Conservation (phyloP, 495 filamentous ascomycete species). For the Penicillium malachiteum region DNA sequence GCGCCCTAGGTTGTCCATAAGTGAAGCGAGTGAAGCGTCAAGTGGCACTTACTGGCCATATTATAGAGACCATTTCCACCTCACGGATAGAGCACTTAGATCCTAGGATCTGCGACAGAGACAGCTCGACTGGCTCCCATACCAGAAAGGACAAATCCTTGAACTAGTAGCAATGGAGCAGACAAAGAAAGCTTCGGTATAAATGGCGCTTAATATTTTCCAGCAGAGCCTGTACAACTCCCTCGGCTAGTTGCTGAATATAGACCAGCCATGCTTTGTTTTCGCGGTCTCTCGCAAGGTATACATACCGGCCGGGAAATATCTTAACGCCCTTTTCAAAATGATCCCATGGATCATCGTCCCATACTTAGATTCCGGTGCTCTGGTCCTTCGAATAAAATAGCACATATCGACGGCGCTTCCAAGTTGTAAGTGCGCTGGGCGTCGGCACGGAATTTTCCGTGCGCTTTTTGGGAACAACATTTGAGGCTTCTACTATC, state of each 20-base stretch:
- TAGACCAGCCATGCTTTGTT: slow-evolving; percentile 4
- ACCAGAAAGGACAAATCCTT: neutral
- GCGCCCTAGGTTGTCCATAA: too few relatives aligned
- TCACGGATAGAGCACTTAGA: neutral
- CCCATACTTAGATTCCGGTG: too few relatives aligned
- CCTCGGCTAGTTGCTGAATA: slow-evolving; percentile 1
- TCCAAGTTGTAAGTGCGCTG: too few relatives aligned
- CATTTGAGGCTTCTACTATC: too few relatives aligned
- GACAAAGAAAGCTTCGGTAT: neutral
- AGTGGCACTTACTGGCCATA: neutral
- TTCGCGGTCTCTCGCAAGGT: neutral
- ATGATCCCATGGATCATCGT: slow-evolving; percentile 17
- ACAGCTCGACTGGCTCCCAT: slow-evolving; percentile 5
- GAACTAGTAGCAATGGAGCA: neutral
- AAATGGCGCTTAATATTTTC: neutral
- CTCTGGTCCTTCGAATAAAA: too few relatives aligned
- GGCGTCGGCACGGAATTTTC: too few relatives aligned
- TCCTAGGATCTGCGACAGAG: slow-evolving; percentile 1
- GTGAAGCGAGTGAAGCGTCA: neutral
- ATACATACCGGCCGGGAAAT: neutral
- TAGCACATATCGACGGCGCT: too few relatives aligned
- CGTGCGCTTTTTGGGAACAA: too few relatives aligned
- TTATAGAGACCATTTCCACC: slow-evolving; percentile 1
- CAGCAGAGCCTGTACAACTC: neutral
- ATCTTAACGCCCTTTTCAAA: slow-evolving; percentile 2